Percentiles rank a stretch among this genome's conserved stretches.
These are phyloP conservation scores for Fomitiporia mediterranea DNA, from an alignment of 1,284 basidiomycete species.

Conservation along the genomic window DNA sequence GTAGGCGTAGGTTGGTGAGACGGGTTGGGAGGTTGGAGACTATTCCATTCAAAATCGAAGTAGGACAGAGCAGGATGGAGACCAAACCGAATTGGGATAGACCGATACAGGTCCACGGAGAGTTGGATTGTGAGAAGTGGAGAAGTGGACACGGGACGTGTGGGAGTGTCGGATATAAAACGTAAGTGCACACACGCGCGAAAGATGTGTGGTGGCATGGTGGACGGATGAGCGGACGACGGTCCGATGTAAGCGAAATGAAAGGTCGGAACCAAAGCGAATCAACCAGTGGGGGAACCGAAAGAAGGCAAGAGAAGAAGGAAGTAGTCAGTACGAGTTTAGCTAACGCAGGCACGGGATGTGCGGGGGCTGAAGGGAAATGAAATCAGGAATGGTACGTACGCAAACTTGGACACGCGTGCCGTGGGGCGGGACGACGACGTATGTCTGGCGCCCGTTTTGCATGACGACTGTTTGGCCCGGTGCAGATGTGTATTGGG, in stretches of 20 bases:
- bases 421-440: slow-evolving; percentile 13
- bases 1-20: slow-evolving; percentile 2
- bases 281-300: no score
- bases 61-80: neutral
- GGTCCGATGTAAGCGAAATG: neutral
- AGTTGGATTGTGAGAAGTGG: neutral
- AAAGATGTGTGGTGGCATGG: neutral
- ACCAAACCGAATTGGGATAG: neutral
- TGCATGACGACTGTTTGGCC: slow-evolving; percentile 15
- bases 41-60: no score
- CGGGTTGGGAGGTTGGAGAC: slow-evolving; percentile 6
- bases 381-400: slow-evolving; percentile 3
- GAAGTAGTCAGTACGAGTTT: neutral
- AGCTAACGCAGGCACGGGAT: no score
- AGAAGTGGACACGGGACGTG: neutral
- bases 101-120: neutral
- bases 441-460: slow-evolving; percentile 15
- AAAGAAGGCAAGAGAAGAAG: neutral
- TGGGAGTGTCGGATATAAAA: neutral
- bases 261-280: no score
- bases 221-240: neutral
- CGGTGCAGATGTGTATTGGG: slow-evolving; percentile 12
- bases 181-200: neutral
- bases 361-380: neutral
- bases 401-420: slow-evolving; percentile 16